These are phyloP conservation scores for Dothidotthia symphoricarpi DNA, from an alignment of 2,329 filamentous ascomycete species.

Conservation along the genomic window DNA sequence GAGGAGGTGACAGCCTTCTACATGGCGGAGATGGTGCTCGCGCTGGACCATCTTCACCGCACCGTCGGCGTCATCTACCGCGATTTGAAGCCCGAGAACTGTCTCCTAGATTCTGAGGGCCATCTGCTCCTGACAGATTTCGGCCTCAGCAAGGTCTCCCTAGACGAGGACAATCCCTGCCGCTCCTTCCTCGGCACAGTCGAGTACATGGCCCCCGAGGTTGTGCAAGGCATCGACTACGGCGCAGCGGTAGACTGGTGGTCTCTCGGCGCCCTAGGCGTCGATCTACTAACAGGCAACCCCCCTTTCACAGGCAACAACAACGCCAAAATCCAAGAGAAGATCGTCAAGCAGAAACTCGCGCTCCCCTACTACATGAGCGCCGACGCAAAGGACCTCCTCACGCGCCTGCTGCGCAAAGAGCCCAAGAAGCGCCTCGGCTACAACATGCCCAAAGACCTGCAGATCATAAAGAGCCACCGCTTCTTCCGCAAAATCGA, in stretches of 20 bases:
- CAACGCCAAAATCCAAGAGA: slow-evolving; percentile 91
- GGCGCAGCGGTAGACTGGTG: slow-evolving; percentile 98
- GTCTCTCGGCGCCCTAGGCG: slow-evolving; percentile 91
- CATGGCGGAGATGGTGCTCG: slow-evolving; percentile 97
- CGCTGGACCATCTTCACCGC: slow-evolving; percentile 87
- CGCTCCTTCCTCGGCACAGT: slow-evolving; percentile 91
- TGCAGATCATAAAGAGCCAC: slow-evolving; percentile 82
- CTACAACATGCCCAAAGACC: slow-evolving; percentile 82
- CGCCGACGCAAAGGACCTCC: slow-evolving; percentile 87
- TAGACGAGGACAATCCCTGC: slow-evolving; percentile 70
- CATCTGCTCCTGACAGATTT: slow-evolving; percentile 96
- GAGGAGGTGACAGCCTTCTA: slow-evolving; percentile 91
- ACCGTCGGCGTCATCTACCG: slow-evolving; percentile 93
- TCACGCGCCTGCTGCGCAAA: slow-evolving; percentile 86
- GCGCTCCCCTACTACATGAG: slow-evolving; percentile 85
- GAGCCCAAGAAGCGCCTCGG: slow-evolving; percentile 89
- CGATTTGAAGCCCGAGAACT: slow-evolving; percentile 97
- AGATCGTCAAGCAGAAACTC: slow-evolving; percentile 91
- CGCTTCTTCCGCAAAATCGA: slow-evolving; percentile 97
- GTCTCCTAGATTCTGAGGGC: slow-evolving; percentile 84
- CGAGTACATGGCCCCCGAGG: slow-evolving; percentile 98
- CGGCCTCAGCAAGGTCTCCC: slow-evolving; percentile 89
- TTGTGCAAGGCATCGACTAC: slow-evolving; percentile 83
- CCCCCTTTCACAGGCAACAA: slow-evolving; percentile 90
- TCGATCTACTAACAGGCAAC: slow-evolving; percentile 86